Evolutionary conservation across 2,329 filamentous ascomycete genomes (phyloP).

Genomic region (Rhynchosporium secalis): DNA sequence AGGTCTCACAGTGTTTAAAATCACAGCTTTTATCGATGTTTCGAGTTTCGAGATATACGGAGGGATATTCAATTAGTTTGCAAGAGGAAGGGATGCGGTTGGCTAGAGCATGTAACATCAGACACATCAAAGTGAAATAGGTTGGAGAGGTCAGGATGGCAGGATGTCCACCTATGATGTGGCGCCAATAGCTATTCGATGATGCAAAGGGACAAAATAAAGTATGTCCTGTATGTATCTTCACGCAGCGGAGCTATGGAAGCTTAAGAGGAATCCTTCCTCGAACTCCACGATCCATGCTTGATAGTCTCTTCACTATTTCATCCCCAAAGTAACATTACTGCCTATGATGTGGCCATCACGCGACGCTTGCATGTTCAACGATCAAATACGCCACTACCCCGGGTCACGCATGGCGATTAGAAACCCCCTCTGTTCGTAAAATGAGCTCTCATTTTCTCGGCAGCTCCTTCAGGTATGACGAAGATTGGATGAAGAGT

Average conservation of each 20-base stretch:
- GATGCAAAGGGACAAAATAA: not conserved
- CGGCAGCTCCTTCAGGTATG: conserved; percentile 62
- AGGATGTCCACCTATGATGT: not conserved
- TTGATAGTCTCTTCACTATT: not conserved
- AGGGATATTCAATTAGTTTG: no score
- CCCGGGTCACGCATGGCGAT: not conserved
- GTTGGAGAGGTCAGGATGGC: not conserved
- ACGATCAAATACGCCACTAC: not conserved
- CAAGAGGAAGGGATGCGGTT: not conserved
- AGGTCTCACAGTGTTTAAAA: not conserved
- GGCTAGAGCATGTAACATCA: not conserved
- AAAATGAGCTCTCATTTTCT: conserved; percentile 37
- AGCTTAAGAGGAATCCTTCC: not conserved
- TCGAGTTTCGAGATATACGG: not conserved
- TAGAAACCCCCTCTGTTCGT: conserved; percentile 36
- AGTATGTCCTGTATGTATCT: not conserved
- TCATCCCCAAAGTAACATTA: not conserved
- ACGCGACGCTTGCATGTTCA: not conserved
- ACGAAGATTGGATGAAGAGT: conserved; percentile 83
- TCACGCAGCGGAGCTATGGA: not conserved
- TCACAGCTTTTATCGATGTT: conserved; percentile 10
- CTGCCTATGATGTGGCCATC: not conserved
- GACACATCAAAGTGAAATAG: no score
- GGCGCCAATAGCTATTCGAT: not conserved
- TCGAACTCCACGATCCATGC: not conserved